Evolutionary conservation across 2,329 filamentous ascomycete genomes (phyloP), one percentile per base, ranked within the genome.

Genomic region (Fusarium floridanum): DNA sequence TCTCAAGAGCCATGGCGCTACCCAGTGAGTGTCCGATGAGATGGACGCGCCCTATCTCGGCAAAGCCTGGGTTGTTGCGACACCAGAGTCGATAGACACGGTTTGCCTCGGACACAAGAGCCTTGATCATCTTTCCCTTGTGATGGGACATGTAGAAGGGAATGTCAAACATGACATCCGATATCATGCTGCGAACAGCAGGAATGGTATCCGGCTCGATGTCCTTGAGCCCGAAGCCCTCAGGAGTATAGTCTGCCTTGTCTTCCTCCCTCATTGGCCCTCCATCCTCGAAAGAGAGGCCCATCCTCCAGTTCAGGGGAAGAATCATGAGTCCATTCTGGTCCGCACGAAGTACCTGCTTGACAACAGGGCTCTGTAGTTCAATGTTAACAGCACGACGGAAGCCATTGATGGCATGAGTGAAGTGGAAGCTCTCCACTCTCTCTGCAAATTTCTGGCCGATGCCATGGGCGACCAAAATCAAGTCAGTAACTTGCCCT

Each of bases 81-180:
- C 95, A 98, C 97, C 97, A 99, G 2, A 98, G 88, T 20, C 94
- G 91, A 81, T 98, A 98, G n/a, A 99, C 94, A 6, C 96, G 91
- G 79, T 99, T 99, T 9, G 97, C 96, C 84, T 99, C 97, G 68
- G 89, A 89, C 45, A 97, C 92, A 57, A 98, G 91, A 1, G 97
- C 95, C 50, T 92, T 89, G 61, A 98, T 93, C 95, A 99, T 98
- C 82, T 95, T 98, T 5, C 92, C 90, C 79, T 98, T 98, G 83
- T 98, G 96, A 68, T 97, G 94, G 0, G 96, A 98, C 84, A 99
- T 92, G 84, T 98, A 99, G 81, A 98, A 98, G 0, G 97, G 97
- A 60, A 99, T 96, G 81, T 99, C 97, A 60, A 98, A 92, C 95
- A 99, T 98, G 77, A 99, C 95, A 81, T 99, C 97, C 48, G 94